Conservation (phyloP, 495 filamentous ascomycete genomes). For the Lasiosphaeria hispida region DNA sequence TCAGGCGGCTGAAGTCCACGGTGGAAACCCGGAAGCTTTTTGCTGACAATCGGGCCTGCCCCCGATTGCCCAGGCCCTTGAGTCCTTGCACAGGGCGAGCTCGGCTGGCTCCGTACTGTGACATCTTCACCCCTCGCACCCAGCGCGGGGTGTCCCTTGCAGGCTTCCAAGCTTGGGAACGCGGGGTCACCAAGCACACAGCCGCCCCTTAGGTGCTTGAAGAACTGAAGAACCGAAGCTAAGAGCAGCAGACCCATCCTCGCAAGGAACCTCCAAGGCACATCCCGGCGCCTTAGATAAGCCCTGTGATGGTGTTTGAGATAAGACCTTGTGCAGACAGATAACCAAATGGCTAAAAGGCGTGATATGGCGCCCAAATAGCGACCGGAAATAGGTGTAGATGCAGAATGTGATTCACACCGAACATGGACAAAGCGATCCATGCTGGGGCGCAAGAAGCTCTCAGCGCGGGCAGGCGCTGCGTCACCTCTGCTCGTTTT, state of each 20-base stretch:
- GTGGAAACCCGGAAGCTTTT: not conserved
- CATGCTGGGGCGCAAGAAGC: not conserved
- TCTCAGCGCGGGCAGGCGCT: not conserved
- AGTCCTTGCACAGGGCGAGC: not conserved
- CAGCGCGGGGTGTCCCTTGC: conserved; percentile 10
- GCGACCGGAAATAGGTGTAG: not conserved
- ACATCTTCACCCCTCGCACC: not conserved
- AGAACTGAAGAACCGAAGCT: too few relatives aligned
- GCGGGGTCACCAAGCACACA: not conserved
- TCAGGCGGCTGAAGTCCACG: not conserved
- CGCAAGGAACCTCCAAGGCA: not conserved
- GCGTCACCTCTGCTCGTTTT: not conserved
- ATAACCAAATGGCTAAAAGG: too few relatives aligned
- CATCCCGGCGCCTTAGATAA: too few relatives aligned
- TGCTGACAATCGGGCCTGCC: not conserved
- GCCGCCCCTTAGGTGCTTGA: too few relatives aligned
- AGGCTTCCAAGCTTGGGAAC: conserved; percentile 4
- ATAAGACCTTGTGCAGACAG: too few relatives aligned
- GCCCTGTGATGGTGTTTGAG: too few relatives aligned
- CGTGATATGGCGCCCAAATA: too few relatives aligned
- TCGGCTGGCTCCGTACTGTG: not conserved
- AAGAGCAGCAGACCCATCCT: too few relatives aligned
- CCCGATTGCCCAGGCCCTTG: not conserved
- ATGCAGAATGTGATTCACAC: conserved; percentile 12
- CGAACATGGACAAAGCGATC: not conserved